These are phyloP conservation scores for Cutaneotrichosporon cyanovorans DNA, from an alignment of 1,284 basidiomycete genomes.

Conservation along the genomic window DNA sequence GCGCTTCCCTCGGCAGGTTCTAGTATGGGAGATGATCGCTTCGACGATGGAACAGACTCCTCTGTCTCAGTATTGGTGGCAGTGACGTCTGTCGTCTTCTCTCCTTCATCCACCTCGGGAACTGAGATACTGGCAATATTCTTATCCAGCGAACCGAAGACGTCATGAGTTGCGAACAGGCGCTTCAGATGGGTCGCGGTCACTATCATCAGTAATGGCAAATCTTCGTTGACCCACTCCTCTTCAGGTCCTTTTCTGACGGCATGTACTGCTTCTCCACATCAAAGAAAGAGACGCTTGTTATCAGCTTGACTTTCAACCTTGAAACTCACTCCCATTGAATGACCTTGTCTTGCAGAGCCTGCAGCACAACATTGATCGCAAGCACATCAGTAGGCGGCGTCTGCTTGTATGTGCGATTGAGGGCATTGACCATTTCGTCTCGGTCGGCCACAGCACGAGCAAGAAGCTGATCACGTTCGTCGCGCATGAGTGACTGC, in stretches of 20 bases:
- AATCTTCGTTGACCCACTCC: constrained; percentile 24
- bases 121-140: constrained; percentile 52
- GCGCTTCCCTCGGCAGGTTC: not conserved
- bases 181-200: constrained; percentile 48
- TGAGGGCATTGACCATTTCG: constrained; percentile 68
- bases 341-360: constrained; percentile 89
- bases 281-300: constrained; percentile 50
- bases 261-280: constrained; percentile 49
- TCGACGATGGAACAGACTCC: constrained; percentile 2
- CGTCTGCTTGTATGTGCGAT: constrained; percentile 71
- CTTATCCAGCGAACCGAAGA: constrained; percentile 39
- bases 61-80: not conserved
- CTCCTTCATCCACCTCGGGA: constrained; percentile 68
- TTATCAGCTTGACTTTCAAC: constrained; percentile 1
- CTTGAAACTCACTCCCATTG: constrained; percentile 63
- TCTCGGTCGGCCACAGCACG: constrained; percentile 66
- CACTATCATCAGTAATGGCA: constrained; percentile 21
- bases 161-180: constrained; percentile 50
- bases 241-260: constrained; percentile 43
- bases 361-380: constrained; percentile 77
- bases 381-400: constrained; percentile 75
- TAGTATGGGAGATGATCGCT: constrained; percentile 1
- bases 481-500: constrained; percentile 29
- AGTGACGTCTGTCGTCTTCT: constrained; percentile 14
- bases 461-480: constrained; percentile 52